phyloP scores from a whole-genome alignment of 306 rosid genomes.

The Sesbania bispinosa region DNA sequence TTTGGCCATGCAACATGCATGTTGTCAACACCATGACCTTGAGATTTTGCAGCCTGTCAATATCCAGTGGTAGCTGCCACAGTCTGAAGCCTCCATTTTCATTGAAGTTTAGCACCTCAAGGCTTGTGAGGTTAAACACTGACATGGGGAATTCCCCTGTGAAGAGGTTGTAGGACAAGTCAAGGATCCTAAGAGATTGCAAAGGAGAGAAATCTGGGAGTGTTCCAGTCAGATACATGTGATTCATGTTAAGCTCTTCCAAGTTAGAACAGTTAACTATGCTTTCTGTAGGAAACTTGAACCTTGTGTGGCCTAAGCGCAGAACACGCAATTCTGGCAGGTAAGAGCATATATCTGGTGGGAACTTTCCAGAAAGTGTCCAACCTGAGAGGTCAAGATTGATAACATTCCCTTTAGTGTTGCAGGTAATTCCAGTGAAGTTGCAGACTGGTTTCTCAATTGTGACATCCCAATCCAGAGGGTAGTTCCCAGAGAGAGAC shows the following conservation, averaged over 20 bases:
- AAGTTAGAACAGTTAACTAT: slow-evolving; percentile 59
- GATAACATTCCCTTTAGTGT: slow-evolving; percentile 44
- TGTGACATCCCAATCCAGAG: slow-evolving; percentile 47
- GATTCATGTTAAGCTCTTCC: slow-evolving; percentile 56
- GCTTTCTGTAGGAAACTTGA: slow-evolving; percentile 46
- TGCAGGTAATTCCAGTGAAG: slow-evolving; percentile 67
- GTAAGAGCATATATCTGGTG: slow-evolving; percentile 56
- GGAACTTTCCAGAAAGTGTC: slow-evolving; percentile 65
- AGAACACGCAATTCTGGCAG: slow-evolving; percentile 60
- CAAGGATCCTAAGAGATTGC: slow-evolving; percentile 56
- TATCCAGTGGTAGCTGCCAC: slow-evolving; percentile 64
- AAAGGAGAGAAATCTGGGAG: slow-evolving; percentile 75
- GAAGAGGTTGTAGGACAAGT: slow-evolving; percentile 70
- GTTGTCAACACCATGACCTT: slow-evolving; percentile 57
- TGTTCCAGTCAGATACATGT: slow-evolving; percentile 39
- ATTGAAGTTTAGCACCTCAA: slow-evolving; percentile 74
- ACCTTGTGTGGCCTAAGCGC: slow-evolving; percentile 41
- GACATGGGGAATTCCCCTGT: slow-evolving; percentile 74
- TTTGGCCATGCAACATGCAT: slow-evolving; percentile 63
- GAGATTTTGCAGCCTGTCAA: slow-evolving; percentile 47
- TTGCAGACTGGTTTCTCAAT: slow-evolving; percentile 42
- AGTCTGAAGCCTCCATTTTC: slow-evolving; percentile 49
- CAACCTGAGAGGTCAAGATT: slow-evolving; percentile 49
- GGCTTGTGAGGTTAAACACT: slow-evolving; percentile 61
- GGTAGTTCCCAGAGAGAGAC: slow-evolving; percentile 46